These are phyloP conservation scores for Yarrowia sp. DNA, from an alignment of 805 yeast species.

Conservation along the genomic window DNA sequence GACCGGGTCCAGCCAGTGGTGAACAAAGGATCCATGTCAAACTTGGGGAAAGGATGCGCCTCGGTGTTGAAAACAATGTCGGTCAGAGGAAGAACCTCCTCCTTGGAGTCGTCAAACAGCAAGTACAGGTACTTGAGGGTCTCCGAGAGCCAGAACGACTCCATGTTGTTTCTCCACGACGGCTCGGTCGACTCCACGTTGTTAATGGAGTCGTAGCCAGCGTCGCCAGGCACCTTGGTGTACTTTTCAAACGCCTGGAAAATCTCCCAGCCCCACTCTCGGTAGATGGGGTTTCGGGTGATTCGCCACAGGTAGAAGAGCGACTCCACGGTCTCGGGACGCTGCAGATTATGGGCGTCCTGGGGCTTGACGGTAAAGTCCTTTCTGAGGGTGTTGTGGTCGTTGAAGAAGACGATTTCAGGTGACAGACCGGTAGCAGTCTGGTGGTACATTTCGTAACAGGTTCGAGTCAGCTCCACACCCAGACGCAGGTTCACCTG, in stretches of 20 bases:
- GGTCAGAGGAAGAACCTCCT: conserved; percentile 59
- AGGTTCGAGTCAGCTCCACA: conserved; percentile 70
- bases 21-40: conserved; percentile 50
- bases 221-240: conserved; percentile 48
- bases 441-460: conserved; percentile 79
- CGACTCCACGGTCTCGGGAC: conserved; percentile 93
- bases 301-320: conserved; percentile 74
- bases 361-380: conserved; percentile 68
- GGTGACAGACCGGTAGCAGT: conserved; percentile 78
- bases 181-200: conserved; percentile 63
- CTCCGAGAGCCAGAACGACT: conserved; percentile 92
- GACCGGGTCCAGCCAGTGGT: conserved; percentile 55
- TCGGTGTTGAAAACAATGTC: conserved; percentile 83
- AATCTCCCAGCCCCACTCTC: conserved; percentile 88
- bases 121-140: conserved; percentile 82
- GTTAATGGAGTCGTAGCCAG: conserved; percentile 59
- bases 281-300: conserved; percentile 74
- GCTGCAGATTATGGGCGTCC: conserved; percentile 81
- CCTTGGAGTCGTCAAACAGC: conserved; percentile 50
- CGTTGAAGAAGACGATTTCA: conserved; percentile 82
- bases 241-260: conserved; percentile 65
- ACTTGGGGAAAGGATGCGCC: conserved; percentile 87
- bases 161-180: conserved; percentile 64
- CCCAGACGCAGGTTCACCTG: conserved; percentile 67
- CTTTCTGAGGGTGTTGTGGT: conserved; percentile 44